Percentiles rank a stretch among this genome's conserved stretches.
Conservation (phyloP, 495 filamentous ascomycete species). For the Venustampulla echinocandica region DNA sequence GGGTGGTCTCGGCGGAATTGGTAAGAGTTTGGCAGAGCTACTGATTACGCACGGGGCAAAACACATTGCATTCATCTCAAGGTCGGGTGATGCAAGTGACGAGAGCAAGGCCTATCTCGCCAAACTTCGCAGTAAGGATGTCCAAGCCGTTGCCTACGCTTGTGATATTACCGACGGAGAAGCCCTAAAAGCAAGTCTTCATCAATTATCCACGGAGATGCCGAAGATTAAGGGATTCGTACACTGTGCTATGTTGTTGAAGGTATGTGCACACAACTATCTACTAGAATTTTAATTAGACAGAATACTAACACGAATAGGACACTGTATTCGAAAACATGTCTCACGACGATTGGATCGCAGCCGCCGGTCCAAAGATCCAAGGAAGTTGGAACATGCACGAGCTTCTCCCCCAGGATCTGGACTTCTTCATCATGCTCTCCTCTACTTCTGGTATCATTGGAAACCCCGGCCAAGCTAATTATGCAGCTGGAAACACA, state of each 20-base stretch:
- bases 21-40: conserved; percentile 48
- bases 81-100: conserved; percentile 30
- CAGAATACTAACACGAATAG: not conserved
- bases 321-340: conserved; percentile 47
- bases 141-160: not conserved
- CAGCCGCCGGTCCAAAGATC: conserved; percentile 43
- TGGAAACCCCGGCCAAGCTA: conserved; percentile 50
- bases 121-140: not conserved
- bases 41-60: conserved; percentile 48
- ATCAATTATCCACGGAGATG: not conserved
- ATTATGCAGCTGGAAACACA: conserved; percentile 54
- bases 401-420: conserved; percentile 31
- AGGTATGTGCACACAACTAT: conserved; percentile 1
- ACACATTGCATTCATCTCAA: conserved; percentile 47
- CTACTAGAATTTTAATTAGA: not conserved
- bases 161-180: not conserved
- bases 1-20: conserved; percentile 58
- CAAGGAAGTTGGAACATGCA: conserved; percentile 50
- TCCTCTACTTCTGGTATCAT: conserved; percentile 51
- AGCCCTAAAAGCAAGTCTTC: not conserved
- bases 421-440: conserved; percentile 60
- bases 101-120: not conserved
- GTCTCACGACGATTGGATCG: conserved; percentile 36
- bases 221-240: conserved; percentile 1
- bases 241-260: not conserved